These are phyloP conservation scores for Pyrenophora seminiperda DNA, from an alignment of 2,329 filamentous ascomycete genomes.

Conservation along the genomic window DNA sequence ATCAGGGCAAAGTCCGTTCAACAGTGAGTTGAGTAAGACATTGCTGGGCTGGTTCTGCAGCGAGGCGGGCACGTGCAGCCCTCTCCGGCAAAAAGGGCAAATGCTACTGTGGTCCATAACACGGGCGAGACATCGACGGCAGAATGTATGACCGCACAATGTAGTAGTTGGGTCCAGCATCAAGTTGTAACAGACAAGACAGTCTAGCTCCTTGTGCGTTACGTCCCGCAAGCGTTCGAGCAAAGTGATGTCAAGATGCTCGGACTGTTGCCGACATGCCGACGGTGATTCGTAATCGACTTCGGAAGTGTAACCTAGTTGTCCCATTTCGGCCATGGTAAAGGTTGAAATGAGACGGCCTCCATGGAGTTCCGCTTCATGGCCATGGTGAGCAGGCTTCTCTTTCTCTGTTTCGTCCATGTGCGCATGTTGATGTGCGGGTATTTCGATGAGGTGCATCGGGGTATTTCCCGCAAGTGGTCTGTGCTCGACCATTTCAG, in stretches of 20 bases:
- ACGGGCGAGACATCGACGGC: constrained; percentile 75
- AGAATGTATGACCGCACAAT: constrained; percentile 87
- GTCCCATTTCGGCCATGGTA: constrained; percentile 65
- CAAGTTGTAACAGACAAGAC: constrained; percentile 83
- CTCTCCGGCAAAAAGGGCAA: constrained; percentile 80
- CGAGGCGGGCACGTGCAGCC: constrained; percentile 60
- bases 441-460: constrained; percentile 51
- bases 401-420: constrained; percentile 49
- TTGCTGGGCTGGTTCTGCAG: constrained; percentile 63
- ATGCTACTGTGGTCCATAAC: constrained; percentile 76
- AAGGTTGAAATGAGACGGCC: constrained; percentile 71
- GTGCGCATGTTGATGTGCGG: constrained; percentile 41
- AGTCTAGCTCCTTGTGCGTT: constrained; percentile 75
- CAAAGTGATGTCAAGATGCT: constrained; percentile 55
- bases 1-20: constrained; percentile 70
- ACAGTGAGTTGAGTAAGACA: constrained; percentile 64
- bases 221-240: constrained; percentile 65
- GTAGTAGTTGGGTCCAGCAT: constrained; percentile 85
- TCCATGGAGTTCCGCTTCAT: constrained; percentile 57
- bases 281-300: constrained; percentile 55
- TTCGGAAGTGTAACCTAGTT: constrained; percentile 62
- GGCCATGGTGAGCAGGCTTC: constrained; percentile 16
- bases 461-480: constrained; percentile 42
- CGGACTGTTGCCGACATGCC: constrained; percentile 45
- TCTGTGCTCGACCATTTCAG: constrained; percentile 55